Conservation (phyloP, 2,329 filamentous ascomycete genomes). For the Fusarium longipes region DNA sequence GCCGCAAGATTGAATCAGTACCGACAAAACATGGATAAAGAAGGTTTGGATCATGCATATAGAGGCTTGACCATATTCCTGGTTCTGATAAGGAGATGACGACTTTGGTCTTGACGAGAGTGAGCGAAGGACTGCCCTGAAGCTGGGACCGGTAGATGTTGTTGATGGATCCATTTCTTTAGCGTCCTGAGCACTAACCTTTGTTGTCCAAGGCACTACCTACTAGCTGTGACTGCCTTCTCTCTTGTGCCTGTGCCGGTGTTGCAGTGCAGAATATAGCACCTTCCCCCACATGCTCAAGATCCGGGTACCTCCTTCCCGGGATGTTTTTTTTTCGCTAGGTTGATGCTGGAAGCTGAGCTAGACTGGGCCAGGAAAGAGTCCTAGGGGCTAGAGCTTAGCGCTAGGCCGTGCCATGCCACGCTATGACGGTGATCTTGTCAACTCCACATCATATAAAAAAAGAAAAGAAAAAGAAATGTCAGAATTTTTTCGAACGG, state of each 20-base stretch:
- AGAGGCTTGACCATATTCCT: constrained; percentile 5
- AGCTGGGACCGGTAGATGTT: constrained; percentile 25
- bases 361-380: neutral
- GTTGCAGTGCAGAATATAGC: neutral
- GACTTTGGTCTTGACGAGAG: constrained; percentile 13
- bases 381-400: neutral
- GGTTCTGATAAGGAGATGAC: neutral
- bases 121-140: neutral
- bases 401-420: neutral
- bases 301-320: constrained; percentile 21
- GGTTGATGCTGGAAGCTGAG: constrained; percentile 6
- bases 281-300: constrained; percentile 31
- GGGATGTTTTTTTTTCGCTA: constrained; percentile 6
- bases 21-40: neutral
- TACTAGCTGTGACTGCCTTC: constrained; percentile 19
- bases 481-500: constrained; percentile 16
- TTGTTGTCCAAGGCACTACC: constrained; percentile 22
- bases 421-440: constrained; percentile 25
- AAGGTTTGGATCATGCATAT: constrained; percentile 4
- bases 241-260: constrained; percentile 2
- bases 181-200: constrained; percentile 17
- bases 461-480: constrained; percentile 15
- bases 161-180: constrained; percentile 23
- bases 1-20: neutral
- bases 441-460: constrained; percentile 28